phyloP scores from a whole-genome alignment of 2,329 filamentous ascomycete genomes.

The Macroventuria anomochaeta region DNA sequence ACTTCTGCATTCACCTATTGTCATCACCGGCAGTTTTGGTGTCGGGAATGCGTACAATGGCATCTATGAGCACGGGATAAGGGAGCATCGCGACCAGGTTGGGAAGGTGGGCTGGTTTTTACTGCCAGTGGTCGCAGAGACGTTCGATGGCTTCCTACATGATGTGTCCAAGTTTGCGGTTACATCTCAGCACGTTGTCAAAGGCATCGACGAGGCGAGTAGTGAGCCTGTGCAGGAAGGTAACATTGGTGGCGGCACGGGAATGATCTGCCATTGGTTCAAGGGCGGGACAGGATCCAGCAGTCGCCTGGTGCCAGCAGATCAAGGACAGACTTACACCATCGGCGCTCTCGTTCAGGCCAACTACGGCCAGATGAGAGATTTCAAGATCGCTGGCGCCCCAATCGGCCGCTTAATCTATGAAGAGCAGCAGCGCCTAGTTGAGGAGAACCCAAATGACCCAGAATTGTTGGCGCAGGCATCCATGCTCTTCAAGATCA shows the following conservation, averaged over 20 bases:
- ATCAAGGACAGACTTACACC: constrained; percentile 56
- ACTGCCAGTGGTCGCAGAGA: constrained; percentile 66
- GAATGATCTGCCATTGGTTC: constrained; percentile 70
- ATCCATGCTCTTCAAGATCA: constrained; percentile 36
- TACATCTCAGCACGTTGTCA: constrained; percentile 60
- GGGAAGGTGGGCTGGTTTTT: constrained; percentile 61
- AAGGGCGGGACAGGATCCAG: constrained; percentile 71
- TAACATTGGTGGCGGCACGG: constrained; percentile 70
- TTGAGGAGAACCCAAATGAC: constrained; percentile 34
- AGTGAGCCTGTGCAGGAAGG: constrained; percentile 65
- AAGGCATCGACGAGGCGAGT: constrained; percentile 60
- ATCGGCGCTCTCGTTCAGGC: constrained; percentile 69
- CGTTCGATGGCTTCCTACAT: constrained; percentile 68
- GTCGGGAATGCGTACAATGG: constrained; percentile 66
- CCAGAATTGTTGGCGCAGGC: constrained; percentile 38
- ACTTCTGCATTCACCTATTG: constrained; percentile 63
- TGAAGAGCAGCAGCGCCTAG: constrained; percentile 53
- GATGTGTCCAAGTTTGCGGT: constrained; percentile 64
- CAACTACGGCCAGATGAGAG: constrained; percentile 66
- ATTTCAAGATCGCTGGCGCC: constrained; percentile 66
- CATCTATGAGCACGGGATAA: constrained; percentile 62
- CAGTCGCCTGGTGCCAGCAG: constrained; percentile 59
- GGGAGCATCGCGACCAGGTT: constrained; percentile 51
- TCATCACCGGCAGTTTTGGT: constrained; percentile 65
- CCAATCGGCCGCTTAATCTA: constrained; percentile 66